Conservation (phyloP, 345 rosid genomes). For the Microcos paniculata region DNA sequence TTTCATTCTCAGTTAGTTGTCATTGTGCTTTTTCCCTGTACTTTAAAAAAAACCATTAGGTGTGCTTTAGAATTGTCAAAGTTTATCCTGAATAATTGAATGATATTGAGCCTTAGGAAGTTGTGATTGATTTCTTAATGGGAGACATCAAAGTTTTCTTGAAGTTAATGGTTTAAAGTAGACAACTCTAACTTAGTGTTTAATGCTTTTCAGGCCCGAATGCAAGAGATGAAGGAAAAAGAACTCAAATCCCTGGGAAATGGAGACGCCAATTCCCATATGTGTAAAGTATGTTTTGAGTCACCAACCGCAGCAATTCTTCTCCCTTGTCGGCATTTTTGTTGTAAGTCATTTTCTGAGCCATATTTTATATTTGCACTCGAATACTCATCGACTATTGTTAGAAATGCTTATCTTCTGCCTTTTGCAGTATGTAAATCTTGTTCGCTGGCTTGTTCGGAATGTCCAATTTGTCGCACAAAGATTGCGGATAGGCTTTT, state of each 20-base stretch:
- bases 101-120: background rate
- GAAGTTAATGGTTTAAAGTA: background rate
- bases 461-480: constrained; percentile 98
- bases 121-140: background rate
- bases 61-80: background rate
- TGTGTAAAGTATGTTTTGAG: constrained; percentile 97
- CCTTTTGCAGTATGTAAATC: constrained; percentile 89
- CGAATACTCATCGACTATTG: background rate
- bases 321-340: constrained; percentile 99
- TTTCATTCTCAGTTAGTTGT: background rate
- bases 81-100: background rate
- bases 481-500: constrained; percentile 91
- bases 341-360: constrained; percentile 57
- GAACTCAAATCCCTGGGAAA: constrained; percentile 66
- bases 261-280: constrained; percentile 86
- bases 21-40: background rate
- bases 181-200: background rate
- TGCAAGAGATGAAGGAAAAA: constrained; percentile 99
- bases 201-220: constrained; percentile 64
- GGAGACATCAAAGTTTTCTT: background rate
- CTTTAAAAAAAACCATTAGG: background rate
- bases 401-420: background rate
- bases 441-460: constrained; percentile 95
- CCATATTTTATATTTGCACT: background rate
- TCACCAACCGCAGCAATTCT: constrained; percentile 94